Base-by-base conservation (phyloP, 192 early-diverging fungal genomes). In the Gaertneriomyces semiglobifer region DNA sequence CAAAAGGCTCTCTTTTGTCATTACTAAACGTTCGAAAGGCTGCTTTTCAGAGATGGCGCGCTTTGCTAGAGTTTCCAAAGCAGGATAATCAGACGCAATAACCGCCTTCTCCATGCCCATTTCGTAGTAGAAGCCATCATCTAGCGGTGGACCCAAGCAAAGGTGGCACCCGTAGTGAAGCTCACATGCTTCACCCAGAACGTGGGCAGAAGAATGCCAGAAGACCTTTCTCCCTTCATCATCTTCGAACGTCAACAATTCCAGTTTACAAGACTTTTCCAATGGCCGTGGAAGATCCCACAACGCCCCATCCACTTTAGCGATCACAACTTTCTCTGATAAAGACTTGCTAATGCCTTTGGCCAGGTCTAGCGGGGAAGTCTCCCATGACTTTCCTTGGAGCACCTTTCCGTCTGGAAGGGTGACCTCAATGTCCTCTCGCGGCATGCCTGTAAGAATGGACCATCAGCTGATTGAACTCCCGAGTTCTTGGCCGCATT, bases 121-220 rank as follows among this genome's bases (percentile, higher is more conserved):
- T 65, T 99, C 93, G 79, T 99, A 99, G 81, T 92, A 99, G 81
- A 96, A 96, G 12, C 91, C 92, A 63, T 91, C 88, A 65, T 99
- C 93, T 63, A 93, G 80, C 60, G 96, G 95, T 50, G 93, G 95
- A 58, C 94, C 95, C 67, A 96, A 88, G 79, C 96, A 99, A 63
- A 99, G 84, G 66, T 98, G 90, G 81, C 95, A 94, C 57, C 94
- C 94, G 75, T 94, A 99, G 81, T 98, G 92, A 74, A 88, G 85
- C 82, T 99, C 96, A 70, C 93, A 93, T 44, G 94, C 92, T 79
- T 98, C 94, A 58, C 96, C 96, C 61, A 99, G 76, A 72, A 98
- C 89, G 78, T 98, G 95, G 8, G 96, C 96, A 63, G 90, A 91
- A 25, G 95, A 98, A 80, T 98, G 96, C 96, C 96, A 99, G 79